Base-by-base conservation (phyloP, 164 flowering plant species). In the Saururus chinensis region DNA sequence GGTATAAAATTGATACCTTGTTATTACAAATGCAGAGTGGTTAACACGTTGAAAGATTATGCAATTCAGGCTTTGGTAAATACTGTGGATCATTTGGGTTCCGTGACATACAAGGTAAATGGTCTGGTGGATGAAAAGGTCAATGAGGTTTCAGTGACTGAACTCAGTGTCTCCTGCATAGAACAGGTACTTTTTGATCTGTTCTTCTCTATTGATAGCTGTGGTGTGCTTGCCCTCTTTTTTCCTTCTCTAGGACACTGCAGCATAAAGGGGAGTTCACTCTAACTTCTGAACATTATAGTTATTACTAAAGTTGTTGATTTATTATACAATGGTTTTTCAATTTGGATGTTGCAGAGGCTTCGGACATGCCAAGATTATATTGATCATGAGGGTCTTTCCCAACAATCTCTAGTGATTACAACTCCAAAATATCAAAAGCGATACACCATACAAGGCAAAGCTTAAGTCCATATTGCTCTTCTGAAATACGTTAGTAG, bases 11-110 rank as follows among this genome's bases (percentile, higher is more conserved):
- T 55, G 51, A 21, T n/a, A 14, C 16, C 25, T 60, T 37, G 24
- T 35, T 19, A 14, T 55, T 24, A 23, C 17, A 4, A 16, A 4
- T 79, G 71, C 77, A 92, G 98, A 64, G 92, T 88, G 68, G 78
- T 85, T 19, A 78, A 84, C 57, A 81, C 90, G 61, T 78, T 93
- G 74, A 93, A 85, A 78, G 96, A 88, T 76, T 93, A 88, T 64
- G 80, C 92, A 23, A 75, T 88, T 61, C 91, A 84, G 78, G 96
- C 96, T 65, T 76, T 93, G 59, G 88, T 93, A 56, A 88, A 88
- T 68, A 90, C 99, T 0, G 89, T 88, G 58, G 99, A 93, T 71
- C 97, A 93, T 73, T 77, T 93, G 79, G 99, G 96, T 59, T 84
- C 96, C 20, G 87, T 84, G 60, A 77, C 92, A 8, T 83, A 75